A percentile compares a stretch with the other conserved stretches of the same genome.
Evolutionary conservation across 768 basidiomycete genomes (phyloP).

Genomic region (Lactifluus subvellereus): DNA sequence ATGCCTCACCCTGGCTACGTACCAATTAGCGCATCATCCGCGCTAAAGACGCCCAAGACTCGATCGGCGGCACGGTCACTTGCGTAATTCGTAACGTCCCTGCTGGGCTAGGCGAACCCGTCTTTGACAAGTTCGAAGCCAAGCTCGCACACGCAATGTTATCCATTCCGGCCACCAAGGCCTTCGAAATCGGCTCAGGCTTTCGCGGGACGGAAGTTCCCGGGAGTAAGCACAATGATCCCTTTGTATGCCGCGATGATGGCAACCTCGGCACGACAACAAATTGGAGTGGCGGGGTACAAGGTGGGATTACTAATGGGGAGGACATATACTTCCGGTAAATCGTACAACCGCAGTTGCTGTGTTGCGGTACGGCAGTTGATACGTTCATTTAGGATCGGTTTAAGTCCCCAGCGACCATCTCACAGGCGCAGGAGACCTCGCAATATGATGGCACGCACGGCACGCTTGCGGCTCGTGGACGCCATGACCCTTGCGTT

Average conservation of each 20-base stretch:
- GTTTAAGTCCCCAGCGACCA: conserved; percentile 98
- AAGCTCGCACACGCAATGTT: conserved; percentile 96
- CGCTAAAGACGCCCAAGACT: conserved; percentile 86
- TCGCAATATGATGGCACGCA: conserved; percentile 90
- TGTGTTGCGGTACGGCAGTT: not conserved
- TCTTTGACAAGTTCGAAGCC: conserved; percentile 98
- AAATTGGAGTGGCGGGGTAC: conserved; percentile 96
- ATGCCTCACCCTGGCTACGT: conserved; percentile 1
- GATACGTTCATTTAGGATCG: conserved; percentile 49
- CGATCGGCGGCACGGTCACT: conserved; percentile 96
- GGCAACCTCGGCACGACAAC: conserved; percentile 78
- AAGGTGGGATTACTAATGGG: conserved; percentile 97
- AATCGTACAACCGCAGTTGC: conserved; percentile 25
- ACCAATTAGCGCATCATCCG: conserved; percentile 75
- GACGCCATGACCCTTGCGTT: conserved; percentile 96
- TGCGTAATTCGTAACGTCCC: conserved; percentile 92
- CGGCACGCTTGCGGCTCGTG: conserved; percentile 84
- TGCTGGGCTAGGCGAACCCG: conserved; percentile 90
- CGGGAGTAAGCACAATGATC: conserved; percentile 90
- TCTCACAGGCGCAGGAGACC: conserved; percentile 85
- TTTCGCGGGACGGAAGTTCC: conserved; percentile 93
- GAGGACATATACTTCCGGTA: conserved; percentile 97
- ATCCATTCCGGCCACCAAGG: conserved; percentile 97
- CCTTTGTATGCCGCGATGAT: conserved; percentile 58
- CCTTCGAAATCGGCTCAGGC: conserved; percentile 95